Conservation (phyloP, 768 basidiomycete species). For the Boletus vermiculosoides region DNA sequence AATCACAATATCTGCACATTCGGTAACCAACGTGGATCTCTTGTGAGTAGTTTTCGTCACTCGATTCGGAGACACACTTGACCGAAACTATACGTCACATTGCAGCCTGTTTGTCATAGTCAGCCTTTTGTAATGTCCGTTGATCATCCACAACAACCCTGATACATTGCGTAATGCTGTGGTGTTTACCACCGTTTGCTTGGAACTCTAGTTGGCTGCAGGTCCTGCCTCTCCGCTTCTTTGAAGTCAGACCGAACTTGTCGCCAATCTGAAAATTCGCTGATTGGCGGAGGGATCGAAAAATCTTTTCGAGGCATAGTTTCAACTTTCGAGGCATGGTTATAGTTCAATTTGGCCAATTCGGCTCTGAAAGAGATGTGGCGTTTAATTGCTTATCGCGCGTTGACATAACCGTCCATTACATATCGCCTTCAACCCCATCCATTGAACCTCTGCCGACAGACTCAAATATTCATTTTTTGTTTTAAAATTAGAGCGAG, state of each 20-base stretch:
- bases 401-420: background rate
- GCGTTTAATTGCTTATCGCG: slow-evolving; percentile 21
- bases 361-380: slow-evolving; percentile 20
- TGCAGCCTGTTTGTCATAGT: slow-evolving; percentile 14
- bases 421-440: background rate
- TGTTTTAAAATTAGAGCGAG: background rate
- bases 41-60: slow-evolving; percentile 20
- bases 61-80: slow-evolving; percentile 6
- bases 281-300: background rate
- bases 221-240: slow-evolving; percentile 2
- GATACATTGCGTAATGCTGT: slow-evolving; percentile 1
- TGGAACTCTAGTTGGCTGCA: background rate
- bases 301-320: slow-evolving; percentile 1
- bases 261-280: slow-evolving; percentile 1
- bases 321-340: background rate
- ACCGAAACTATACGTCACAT: slow-evolving; percentile 17
- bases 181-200: slow-evolving; percentile 1
- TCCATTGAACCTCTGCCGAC: background rate
- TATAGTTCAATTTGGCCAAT: slow-evolving; percentile 13
- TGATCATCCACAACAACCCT: slow-evolving; percentile 21
- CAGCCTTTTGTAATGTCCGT: slow-evolving; percentile 26
- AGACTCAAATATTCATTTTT: background rate
- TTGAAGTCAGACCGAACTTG: background rate
- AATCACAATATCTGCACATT: slow-evolving; percentile 5
- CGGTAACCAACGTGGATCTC: slow-evolving; percentile 15